Evolutionary conservation across 305 asterid species (phyloP).

Genomic region (Fraxinus greggii): DNA sequence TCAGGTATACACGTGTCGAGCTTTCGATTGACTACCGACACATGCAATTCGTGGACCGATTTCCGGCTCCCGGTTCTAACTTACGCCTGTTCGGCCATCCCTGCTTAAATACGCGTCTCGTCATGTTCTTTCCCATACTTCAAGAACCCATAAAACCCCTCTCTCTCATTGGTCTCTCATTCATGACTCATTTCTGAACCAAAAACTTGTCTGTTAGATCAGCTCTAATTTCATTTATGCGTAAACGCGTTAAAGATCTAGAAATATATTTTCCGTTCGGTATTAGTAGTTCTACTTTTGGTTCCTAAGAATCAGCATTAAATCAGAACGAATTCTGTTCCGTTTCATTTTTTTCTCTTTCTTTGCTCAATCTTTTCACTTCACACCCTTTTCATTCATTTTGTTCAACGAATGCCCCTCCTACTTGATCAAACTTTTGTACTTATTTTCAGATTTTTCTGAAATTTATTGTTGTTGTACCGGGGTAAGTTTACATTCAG

Average conservation of each 20-base stretch:
- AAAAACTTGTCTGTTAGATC: not conserved
- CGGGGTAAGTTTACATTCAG: conserved; percentile 2
- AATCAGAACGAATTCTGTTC: conserved; percentile 23
- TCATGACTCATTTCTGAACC: not conserved
- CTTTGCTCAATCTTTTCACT: conserved; percentile 14
- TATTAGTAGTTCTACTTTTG: not conserved
- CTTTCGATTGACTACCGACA: not conserved
- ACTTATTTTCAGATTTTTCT: conserved; percentile 12
- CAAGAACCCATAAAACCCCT: not conserved
- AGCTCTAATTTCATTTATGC: not conserved
- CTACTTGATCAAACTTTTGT: not conserved
- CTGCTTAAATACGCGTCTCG: not conserved
- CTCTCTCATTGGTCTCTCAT: not conserved
- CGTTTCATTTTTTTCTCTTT: conserved; percentile 11
- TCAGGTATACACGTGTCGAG: not conserved
- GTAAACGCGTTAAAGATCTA: not conserved
- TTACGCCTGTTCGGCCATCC: not conserved
- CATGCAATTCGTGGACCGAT: not conserved
- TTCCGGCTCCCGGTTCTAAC: not conserved
- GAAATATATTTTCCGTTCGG: not conserved
- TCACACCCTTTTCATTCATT: not conserved
- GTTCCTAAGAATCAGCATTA: conserved; percentile 20
- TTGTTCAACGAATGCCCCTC: conserved; percentile 7
- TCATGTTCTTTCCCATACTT: not conserved
- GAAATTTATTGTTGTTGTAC: not conserved